Percentiles rank a stretch among this genome's conserved stretches.
phyloP scores from a whole-genome alignment of 2,329 filamentous ascomycete genomes.

The Cryphonectria radicalis region DNA sequence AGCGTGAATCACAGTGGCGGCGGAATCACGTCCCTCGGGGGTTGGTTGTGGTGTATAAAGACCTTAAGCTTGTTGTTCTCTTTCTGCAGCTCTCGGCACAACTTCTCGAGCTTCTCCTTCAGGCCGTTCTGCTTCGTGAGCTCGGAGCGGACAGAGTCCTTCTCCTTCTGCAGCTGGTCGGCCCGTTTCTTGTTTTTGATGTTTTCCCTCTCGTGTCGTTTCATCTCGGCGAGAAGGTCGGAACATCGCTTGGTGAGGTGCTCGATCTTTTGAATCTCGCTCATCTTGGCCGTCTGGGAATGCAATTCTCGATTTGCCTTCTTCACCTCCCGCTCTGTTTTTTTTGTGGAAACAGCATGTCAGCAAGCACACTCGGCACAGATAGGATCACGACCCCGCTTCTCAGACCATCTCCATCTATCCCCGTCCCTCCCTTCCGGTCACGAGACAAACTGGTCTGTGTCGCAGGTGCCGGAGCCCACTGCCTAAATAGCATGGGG shows the following conservation, averaged over 20 bases:
- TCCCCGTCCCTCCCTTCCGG: neutral
- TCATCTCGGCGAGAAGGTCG: conserved; percentile 92
- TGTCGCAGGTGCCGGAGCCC: neutral
- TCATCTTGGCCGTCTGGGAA: conserved; percentile 88
- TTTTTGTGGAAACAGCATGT: conserved; percentile 57
- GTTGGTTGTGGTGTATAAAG: conserved; percentile 36
- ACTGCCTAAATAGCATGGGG: neutral
- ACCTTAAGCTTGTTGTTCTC: conserved; percentile 99
- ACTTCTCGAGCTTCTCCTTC: conserved; percentile 95
- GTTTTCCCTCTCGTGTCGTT: conserved; percentile 90
- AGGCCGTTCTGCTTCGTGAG: conserved; percentile 87
- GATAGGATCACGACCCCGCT: neutral
- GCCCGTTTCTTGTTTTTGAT: conserved; percentile 94
- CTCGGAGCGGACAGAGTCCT: conserved; percentile 86
- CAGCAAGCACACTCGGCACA: conserved; percentile 28
- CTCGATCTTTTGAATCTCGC: conserved; percentile 88
- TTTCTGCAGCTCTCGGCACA: conserved; percentile 90
- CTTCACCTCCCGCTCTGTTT: conserved; percentile 86
- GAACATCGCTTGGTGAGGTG: conserved; percentile 88
- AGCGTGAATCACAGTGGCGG: conserved; percentile 1
- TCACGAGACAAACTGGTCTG: neutral
- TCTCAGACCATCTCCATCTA: neutral
- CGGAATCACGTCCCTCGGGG: neutral
- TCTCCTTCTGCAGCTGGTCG: conserved; percentile 94
- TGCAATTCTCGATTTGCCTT: conserved; percentile 91